These are phyloP conservation scores for Davidsoniella eucalypti DNA, from an alignment of 2,329 filamentous ascomycete species.

Conservation along the genomic window DNA sequence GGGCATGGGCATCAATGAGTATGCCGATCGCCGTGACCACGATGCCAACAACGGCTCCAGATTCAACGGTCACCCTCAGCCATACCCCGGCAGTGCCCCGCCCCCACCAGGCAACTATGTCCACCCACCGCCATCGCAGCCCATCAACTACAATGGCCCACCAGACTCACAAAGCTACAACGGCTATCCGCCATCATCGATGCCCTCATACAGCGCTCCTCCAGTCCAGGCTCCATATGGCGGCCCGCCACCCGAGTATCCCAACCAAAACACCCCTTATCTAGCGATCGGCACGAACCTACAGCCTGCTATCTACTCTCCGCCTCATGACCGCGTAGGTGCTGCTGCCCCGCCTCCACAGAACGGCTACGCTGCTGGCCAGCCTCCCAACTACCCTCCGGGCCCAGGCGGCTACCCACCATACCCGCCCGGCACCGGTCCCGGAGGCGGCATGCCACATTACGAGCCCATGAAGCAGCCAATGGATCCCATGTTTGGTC, in stretches of 20 bases:
- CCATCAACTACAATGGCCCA: neutral
- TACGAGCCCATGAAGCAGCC: slow-evolving; percentile 11
- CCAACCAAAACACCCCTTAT: slow-evolving; percentile 5
- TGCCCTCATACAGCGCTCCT: slow-evolving; percentile 10
- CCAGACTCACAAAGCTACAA: slow-evolving; percentile 1
- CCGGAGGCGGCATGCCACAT: neutral
- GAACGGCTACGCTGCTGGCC: slow-evolving; percentile 9
- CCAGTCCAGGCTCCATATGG: slow-evolving; percentile 10
- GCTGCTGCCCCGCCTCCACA: slow-evolving; percentile 10
- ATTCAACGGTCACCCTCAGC: slow-evolving; percentile 8
- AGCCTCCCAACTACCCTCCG: slow-evolving; percentile 11
- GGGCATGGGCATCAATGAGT: slow-evolving; percentile 1
- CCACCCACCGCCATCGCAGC: slow-evolving; percentile 2
- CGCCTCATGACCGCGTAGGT: slow-evolving; percentile 8
- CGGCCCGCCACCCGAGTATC: slow-evolving; percentile 8
- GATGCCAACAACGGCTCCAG: slow-evolving; percentile 3
- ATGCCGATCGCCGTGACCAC: slow-evolving; percentile 5
- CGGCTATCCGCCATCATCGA: slow-evolving; percentile 6
- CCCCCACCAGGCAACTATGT: slow-evolving; percentile 2
- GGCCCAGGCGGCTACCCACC: slow-evolving; percentile 1
- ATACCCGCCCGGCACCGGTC: neutral
- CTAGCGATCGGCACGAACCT: slow-evolving; percentile 7
- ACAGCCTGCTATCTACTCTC: slow-evolving; percentile 1
- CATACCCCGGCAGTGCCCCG: slow-evolving; percentile 10
- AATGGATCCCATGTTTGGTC: slow-evolving; percentile 9